Evolutionary conservation across 352 stramenopile species (phyloP).

Genomic region (Phytophthora pisi): DNA sequence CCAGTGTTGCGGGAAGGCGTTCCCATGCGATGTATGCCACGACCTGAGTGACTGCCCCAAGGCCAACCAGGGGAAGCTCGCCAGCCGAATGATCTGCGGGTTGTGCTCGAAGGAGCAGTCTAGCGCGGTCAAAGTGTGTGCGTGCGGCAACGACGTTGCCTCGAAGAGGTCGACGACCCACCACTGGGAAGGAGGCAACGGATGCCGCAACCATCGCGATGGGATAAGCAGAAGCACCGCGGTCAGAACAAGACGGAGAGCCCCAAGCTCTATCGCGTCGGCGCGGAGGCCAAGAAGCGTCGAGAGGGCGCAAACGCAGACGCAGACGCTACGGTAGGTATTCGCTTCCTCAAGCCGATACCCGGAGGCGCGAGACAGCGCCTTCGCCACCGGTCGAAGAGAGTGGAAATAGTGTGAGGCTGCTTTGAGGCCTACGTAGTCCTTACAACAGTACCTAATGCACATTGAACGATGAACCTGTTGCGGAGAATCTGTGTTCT

Average conservation of each 20-base stretch:
- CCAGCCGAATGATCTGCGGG: slow-evolving; percentile 79
- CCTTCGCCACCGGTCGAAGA: neutral
- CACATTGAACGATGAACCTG: too few relatives aligned
- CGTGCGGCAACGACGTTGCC: slow-evolving; percentile 69
- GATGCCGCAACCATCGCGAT: slow-evolving; percentile 60
- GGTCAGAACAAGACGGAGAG: slow-evolving; percentile 78
- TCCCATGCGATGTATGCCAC: slow-evolving; percentile 78
- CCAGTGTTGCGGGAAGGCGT: slow-evolving; percentile 78
- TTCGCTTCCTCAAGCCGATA: neutral
- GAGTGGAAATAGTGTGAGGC: too few relatives aligned
- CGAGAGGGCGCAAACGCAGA: slow-evolving; percentile 13
- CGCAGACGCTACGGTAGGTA: neutral
- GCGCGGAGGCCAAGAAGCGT: slow-evolving; percentile 50
- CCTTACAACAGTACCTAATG: too few relatives aligned
- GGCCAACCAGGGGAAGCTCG: slow-evolving; percentile 68
- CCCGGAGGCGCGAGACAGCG: too few relatives aligned
- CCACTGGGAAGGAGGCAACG: slow-evolving; percentile 73
- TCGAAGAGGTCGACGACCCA: slow-evolving; percentile 41
- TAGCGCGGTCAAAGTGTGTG: slow-evolving; percentile 67
- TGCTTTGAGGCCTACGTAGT: too few relatives aligned
- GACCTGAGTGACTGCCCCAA: slow-evolving; percentile 60
- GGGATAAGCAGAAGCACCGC: slow-evolving; percentile 74
- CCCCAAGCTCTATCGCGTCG: slow-evolving; percentile 74
- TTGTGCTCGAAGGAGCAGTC: slow-evolving; percentile 80
- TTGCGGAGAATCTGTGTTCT: too few relatives aligned